phyloP scores from a whole-genome alignment of 2,329 filamentous ascomycete species.

The Botrytis cinerea region DNA sequence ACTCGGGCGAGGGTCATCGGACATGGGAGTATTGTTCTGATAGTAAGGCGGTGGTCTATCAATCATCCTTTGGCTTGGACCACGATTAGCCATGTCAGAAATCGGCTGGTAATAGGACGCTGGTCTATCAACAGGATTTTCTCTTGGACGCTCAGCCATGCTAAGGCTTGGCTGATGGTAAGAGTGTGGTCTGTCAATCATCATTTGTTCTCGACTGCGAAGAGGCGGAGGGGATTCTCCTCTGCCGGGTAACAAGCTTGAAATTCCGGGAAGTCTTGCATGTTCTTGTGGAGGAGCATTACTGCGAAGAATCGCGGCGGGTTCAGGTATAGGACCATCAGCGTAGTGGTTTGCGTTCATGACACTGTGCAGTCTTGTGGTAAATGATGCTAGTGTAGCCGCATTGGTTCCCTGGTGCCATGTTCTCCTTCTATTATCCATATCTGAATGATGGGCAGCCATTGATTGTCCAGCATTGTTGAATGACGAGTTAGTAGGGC shows the following conservation, averaged over 20 bases:
- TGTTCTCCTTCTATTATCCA: constrained; percentile 79
- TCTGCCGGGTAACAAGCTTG: constrained; percentile 81
- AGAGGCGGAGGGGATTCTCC: constrained; percentile 63
- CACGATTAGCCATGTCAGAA: background rate
- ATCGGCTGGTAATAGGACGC: background rate
- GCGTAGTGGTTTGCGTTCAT: constrained; percentile 66
- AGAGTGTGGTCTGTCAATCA: constrained; percentile 56
- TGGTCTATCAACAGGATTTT: background rate
- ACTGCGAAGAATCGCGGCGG: constrained; percentile 33
- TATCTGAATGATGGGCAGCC: constrained; percentile 60
- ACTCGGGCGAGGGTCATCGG: background rate
- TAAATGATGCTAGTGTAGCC: constrained; percentile 49
- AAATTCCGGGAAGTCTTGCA: constrained; percentile 78
- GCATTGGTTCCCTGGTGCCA: constrained; percentile 82
- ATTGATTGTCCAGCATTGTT: constrained; percentile 67
- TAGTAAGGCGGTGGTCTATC: background rate
- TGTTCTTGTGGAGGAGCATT: constrained; percentile 51
- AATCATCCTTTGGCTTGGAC: background rate
- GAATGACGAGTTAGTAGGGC: constrained; percentile 66
- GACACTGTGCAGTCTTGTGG: constrained; percentile 74
- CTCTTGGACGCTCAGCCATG: constrained; percentile 39
- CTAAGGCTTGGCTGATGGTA: constrained; percentile 27
- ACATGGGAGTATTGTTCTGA: background rate
- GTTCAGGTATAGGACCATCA: constrained; percentile 36
- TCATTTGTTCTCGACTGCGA: constrained; percentile 74